Conservation (phyloP, 306 rosid genomes). For the Cucurbita moschata region DNA sequence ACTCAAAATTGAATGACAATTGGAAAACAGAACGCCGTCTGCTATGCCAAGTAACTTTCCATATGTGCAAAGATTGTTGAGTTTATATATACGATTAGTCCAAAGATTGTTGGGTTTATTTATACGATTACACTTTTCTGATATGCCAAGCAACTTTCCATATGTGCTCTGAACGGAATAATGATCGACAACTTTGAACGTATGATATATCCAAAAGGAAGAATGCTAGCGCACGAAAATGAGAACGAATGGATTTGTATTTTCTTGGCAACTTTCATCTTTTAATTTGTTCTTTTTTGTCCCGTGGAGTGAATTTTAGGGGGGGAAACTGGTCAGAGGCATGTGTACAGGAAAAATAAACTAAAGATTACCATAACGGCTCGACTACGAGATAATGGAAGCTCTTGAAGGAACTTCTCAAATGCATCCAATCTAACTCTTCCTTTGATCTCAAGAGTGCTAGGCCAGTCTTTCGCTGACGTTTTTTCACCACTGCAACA, state of each 20-base stretch:
- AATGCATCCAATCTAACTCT: slow-evolving; percentile 88
- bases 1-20: background rate
- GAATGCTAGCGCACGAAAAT: background rate
- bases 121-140: background rate
- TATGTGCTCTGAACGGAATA: background rate
- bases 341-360: slow-evolving; percentile 30
- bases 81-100: too few species aligned
- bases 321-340: slow-evolving; percentile 1
- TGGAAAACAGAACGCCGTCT: background rate
- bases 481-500: slow-evolving; percentile 74
- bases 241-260: background rate
- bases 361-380: slow-evolving; percentile 91
- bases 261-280: background rate
- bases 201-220: background rate
- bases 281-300: background rate
- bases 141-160: background rate
- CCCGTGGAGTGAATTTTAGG: slow-evolving; percentile 4
- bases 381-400: slow-evolving; percentile 75
- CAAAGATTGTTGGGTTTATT: background rate
- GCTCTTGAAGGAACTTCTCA: slow-evolving; percentile 82
- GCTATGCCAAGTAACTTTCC: background rate
- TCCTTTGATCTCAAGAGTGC: slow-evolving; percentile 79
- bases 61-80: background rate
- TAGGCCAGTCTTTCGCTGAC: slow-evolving; percentile 69
- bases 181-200: background rate